A percentile compares a stretch with the other conserved stretches of the same genome.
These are phyloP conservation scores for Echinochloa phyllopogon DNA, from an alignment of 176 grass and related monocot species.

Conservation along the genomic window DNA sequence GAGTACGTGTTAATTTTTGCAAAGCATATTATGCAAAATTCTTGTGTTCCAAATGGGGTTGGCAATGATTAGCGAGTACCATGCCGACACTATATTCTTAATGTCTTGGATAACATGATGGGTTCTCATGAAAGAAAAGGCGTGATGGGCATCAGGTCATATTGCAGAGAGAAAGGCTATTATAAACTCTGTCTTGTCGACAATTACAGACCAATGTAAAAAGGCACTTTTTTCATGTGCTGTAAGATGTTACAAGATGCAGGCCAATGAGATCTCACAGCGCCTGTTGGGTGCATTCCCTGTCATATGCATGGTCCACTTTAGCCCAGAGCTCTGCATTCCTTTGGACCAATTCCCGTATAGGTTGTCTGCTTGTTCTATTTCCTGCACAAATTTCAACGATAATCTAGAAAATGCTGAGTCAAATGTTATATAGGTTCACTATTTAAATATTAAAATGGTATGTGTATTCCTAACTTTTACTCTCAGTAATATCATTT, in stretches of 20 bases:
- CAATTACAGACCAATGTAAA: slow-evolving; percentile 14
- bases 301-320: slow-evolving; percentile 22
- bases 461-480: neutral
- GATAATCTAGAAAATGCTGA: neutral
- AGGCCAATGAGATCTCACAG: slow-evolving; percentile 33
- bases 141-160: neutral
- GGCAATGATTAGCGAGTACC: slow-evolving; percentile 1
- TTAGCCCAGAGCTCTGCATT: neutral
- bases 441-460: neutral
- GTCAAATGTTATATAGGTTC: neutral
- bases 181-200: slow-evolving; percentile 28
- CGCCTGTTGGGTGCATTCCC: slow-evolving; percentile 26
- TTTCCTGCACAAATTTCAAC: neutral
- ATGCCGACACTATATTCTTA: slow-evolving; percentile 20
- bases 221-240: slow-evolving; percentile 11
- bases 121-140: neutral
- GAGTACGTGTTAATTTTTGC: neutral
- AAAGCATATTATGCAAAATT: neutral
- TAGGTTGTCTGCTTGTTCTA: slow-evolving; percentile 5
- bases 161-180: neutral
- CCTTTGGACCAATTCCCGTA: neutral
- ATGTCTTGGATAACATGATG: slow-evolving; percentile 27
- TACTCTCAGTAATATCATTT: neutral
- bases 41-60: neutral
- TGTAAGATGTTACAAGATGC: slow-evolving; percentile 32